phyloP scores from a whole-genome alignment of 495 filamentous ascomycete species.

The Penicillium cataractarum region DNA sequence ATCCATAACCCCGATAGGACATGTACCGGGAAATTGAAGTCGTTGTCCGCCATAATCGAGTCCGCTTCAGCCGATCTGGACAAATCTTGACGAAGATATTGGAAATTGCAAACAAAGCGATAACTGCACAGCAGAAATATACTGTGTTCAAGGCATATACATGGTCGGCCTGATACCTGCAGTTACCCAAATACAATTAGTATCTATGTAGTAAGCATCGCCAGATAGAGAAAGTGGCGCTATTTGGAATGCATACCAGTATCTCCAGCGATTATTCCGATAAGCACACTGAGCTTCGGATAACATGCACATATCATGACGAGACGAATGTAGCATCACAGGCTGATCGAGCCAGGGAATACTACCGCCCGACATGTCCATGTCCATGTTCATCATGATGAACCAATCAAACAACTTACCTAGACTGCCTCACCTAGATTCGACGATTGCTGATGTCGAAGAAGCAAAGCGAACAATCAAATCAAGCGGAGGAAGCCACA shows the following conservation, averaged over 20 bases:
- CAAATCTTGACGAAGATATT: constrained; percentile 28
- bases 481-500: constrained; percentile 2
- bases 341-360: constrained; percentile 50
- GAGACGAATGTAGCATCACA: constrained; percentile 52
- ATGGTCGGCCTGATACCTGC: constrained; percentile 57
- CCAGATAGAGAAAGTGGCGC: neutral
- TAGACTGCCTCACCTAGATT: neutral
- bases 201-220: neutral
- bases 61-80: constrained; percentile 30
- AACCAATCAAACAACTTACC: neutral
- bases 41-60: constrained; percentile 25
- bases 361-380: constrained; percentile 16
- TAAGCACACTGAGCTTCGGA: constrained; percentile 52
- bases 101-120: constrained; percentile 49
- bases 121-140: constrained; percentile 50
- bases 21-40: constrained; percentile 30
- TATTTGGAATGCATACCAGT: constrained; percentile 39
- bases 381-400: constrained; percentile 27
- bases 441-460: neutral
- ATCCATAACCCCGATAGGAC: constrained; percentile 30
- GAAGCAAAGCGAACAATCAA: neutral
- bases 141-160: constrained; percentile 54
- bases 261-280: constrained; percentile 48
- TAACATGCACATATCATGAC: constrained; percentile 47
- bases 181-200: constrained; percentile 6